phyloP scores from a whole-genome alignment of 352 stramenopile genomes.

The Plasmopara halstedii region DNA sequence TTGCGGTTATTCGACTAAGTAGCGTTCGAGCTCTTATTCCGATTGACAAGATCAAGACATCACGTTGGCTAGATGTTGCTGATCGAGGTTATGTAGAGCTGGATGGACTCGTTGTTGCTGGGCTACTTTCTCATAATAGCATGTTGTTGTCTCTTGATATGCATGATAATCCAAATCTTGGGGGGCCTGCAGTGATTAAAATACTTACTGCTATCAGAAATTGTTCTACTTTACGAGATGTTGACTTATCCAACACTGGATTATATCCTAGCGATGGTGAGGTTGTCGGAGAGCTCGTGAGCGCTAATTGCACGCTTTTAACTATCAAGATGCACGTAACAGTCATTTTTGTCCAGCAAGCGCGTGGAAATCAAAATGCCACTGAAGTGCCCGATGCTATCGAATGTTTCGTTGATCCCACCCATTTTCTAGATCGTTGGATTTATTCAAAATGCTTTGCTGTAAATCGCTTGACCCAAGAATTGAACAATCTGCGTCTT shows the following conservation, averaged over 20 bases:
- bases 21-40: constrained; percentile 33
- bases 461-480: constrained; percentile 51
- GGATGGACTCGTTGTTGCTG: constrained; percentile 55
- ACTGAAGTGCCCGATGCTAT: constrained; percentile 21
- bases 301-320: constrained; percentile 46
- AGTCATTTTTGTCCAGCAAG: constrained; percentile 35
- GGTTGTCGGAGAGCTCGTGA: constrained; percentile 45
- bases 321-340: constrained; percentile 53
- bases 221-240: constrained; percentile 43
- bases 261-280: constrained; percentile 54
- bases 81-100: constrained; percentile 36
- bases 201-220: constrained; percentile 44
- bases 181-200: constrained; percentile 42
- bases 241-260: constrained; percentile 49
- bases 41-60: constrained; percentile 55
- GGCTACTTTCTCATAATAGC: constrained; percentile 42
- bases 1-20: constrained; percentile 38
- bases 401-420: constrained; percentile 15
- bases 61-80: constrained; percentile 45
- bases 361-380: constrained; percentile 31
- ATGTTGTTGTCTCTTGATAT: constrained; percentile 60
- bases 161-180: constrained; percentile 43
- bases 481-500: constrained; percentile 49
- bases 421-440: constrained; percentile 56
- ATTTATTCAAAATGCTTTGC: constrained; percentile 59